Percentiles rank a stretch among this genome's conserved stretches.
phyloP scores from a whole-genome alignment of 208 protist genomes.

The Acanthamoeba rhysodes region DNA sequence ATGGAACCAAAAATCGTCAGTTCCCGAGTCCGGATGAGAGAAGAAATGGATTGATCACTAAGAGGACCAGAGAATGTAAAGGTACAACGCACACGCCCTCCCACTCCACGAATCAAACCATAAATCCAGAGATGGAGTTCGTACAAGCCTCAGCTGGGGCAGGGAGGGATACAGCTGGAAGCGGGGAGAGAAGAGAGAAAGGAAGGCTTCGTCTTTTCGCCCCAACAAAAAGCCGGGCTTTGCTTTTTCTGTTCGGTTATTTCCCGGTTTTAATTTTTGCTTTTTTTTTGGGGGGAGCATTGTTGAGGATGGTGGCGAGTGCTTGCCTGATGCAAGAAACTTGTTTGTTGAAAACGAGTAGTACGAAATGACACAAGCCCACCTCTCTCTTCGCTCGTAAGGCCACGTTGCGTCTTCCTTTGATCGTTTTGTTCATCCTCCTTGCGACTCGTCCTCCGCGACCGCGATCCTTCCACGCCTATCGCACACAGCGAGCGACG shows the following conservation, averaged over 20 bases:
- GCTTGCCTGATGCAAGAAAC: too few relatives aligned
- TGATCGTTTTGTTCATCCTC: background rate
- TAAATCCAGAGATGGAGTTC: background rate
- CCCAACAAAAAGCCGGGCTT: constrained; percentile 50
- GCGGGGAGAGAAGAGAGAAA: constrained; percentile 68
- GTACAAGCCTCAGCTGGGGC: constrained; percentile 68
- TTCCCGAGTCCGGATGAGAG: background rate
- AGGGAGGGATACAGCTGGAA: constrained; percentile 65
- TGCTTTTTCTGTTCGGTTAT: background rate
- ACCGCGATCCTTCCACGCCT: too few relatives aligned
- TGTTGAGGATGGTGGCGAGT: background rate
- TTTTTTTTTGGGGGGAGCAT: too few relatives aligned
- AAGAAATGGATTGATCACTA: background rate
- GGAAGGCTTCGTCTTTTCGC: background rate
- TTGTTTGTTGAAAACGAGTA: background rate
- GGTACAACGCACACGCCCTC: background rate
- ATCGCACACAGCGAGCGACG: too few relatives aligned
- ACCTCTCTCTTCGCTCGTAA: background rate
- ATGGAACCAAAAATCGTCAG: background rate
- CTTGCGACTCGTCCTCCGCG: background rate
- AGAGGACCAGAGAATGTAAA: background rate
- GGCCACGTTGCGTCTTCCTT: background rate
- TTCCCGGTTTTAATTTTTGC: background rate
- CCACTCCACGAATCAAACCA: background rate
- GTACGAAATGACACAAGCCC: background rate